Percentiles rank a stretch among this genome's conserved stretches.
Evolutionary conservation across 768 basidiomycete species (phyloP).

Genomic region (Chalciporus piperatus): DNA sequence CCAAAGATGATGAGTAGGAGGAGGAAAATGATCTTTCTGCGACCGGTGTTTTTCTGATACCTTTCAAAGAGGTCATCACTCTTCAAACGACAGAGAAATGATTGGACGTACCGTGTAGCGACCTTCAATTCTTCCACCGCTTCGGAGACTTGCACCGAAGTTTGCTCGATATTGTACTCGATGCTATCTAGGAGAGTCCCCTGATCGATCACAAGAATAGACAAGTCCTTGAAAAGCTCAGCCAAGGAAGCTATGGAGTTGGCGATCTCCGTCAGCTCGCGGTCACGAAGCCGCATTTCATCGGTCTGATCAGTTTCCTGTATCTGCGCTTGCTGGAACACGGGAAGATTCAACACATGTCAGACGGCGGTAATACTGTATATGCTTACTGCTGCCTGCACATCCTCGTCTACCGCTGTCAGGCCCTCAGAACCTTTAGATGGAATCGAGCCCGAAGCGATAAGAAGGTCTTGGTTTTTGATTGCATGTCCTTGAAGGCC

Average conservation of each 20-base stretch:
- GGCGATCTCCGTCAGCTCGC: slow-evolving; percentile 86
- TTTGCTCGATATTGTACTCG: slow-evolving; percentile 96
- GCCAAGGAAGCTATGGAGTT: slow-evolving; percentile 88
- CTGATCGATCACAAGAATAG: slow-evolving; percentile 92
- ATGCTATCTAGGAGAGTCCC: slow-evolving; percentile 95
- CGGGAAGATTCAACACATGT: slow-evolving; percentile 9
- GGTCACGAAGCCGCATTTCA: slow-evolving; percentile 48
- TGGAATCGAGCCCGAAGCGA: slow-evolving; percentile 84
- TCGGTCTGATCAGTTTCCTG: slow-evolving; percentile 38
- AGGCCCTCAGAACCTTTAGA: slow-evolving; percentile 80
- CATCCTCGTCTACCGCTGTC: slow-evolving; percentile 86
- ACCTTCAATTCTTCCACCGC: slow-evolving; percentile 81
- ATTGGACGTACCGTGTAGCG: slow-evolving; percentile 67
- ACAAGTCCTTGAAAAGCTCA: slow-evolving; percentile 95
- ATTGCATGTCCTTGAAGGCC: slow-evolving; percentile 97
- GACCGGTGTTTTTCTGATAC: slow-evolving; percentile 92
- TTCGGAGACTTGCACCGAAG: slow-evolving; percentile 74
- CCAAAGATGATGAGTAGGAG: slow-evolving; percentile 87
- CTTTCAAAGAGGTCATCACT: slow-evolving; percentile 35
- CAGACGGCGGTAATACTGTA: slow-evolving; percentile 13
- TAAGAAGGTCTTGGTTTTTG: slow-evolving; percentile 91
- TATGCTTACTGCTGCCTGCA: slow-evolving; percentile 74
- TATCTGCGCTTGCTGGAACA: slow-evolving; percentile 31
- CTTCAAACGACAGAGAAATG: neutral
- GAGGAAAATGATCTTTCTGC: slow-evolving; percentile 91